phyloP scores from a whole-genome alignment of 148 eudicot genomes.

The Vaccinium corymbosum region DNA sequence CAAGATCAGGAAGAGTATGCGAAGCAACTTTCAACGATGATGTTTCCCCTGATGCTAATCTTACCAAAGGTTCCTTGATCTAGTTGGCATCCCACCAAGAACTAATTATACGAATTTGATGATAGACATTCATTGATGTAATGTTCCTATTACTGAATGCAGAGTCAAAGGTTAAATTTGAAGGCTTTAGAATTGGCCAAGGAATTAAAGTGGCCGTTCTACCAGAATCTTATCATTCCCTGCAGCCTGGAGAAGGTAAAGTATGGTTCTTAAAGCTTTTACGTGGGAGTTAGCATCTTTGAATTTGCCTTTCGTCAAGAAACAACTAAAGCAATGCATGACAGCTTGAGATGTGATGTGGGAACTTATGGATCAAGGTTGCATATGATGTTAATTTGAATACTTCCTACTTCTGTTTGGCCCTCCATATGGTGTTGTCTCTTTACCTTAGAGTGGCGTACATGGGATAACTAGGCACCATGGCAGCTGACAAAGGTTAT shows the following conservation, averaged over 20 bases:
- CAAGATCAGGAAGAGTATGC: constrained; percentile 33
- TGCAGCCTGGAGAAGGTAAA: constrained; percentile 39
- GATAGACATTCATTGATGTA: background rate
- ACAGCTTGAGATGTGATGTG: constrained; percentile 5
- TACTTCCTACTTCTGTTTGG: background rate
- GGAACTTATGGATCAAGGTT: background rate
- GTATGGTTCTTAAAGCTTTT: background rate
- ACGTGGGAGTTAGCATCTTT: background rate
- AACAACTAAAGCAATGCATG: background rate
- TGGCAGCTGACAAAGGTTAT: background rate
- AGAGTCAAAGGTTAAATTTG: constrained; percentile 58
- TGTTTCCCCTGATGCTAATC: constrained; percentile 66
- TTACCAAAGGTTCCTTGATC: constrained; percentile 44
- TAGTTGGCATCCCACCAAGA: background rate
- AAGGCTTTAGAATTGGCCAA: constrained; percentile 58
- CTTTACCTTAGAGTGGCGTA: background rate
- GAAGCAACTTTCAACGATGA: constrained; percentile 47
- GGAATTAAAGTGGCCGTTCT: constrained; percentile 68
- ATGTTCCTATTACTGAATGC: constrained; percentile 16
- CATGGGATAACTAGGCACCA: background rate
- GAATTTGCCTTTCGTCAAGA: background rate
- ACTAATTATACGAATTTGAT: background rate
- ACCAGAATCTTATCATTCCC: constrained; percentile 38
- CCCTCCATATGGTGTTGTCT: background rate
- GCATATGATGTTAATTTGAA: background rate